phyloP scores from a whole-genome alignment of 768 basidiomycete genomes.

The Sutorius australiensis region DNA sequence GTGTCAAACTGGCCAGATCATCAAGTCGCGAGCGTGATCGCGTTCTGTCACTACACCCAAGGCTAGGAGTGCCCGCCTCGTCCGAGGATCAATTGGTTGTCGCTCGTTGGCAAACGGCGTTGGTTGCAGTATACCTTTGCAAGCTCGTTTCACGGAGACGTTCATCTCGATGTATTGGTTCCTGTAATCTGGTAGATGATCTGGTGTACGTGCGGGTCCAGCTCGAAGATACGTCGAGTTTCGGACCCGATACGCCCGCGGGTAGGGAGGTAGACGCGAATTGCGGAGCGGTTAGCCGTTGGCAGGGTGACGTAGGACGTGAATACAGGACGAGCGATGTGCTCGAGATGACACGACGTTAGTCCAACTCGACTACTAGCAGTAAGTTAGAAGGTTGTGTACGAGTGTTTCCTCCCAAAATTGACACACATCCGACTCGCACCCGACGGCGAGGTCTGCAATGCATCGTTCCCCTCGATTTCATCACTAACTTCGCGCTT shows the following conservation, averaged over 20 bases:
- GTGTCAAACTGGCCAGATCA: neutral
- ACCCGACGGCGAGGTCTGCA: neutral
- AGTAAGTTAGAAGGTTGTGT: conserved; percentile 1
- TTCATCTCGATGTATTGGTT: neutral
- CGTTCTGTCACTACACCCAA: neutral
- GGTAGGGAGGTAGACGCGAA: neutral
- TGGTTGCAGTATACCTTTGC: neutral
- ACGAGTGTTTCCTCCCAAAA: conserved; percentile 1
- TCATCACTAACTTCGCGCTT: neutral
- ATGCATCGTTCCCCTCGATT: conserved; percentile 4
- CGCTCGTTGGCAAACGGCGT: neutral
- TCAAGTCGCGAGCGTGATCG: neutral
- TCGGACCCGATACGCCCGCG: neutral
- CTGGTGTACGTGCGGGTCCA: neutral
- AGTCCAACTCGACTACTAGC: neutral
- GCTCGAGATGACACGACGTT: neutral
- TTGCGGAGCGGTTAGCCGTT: too few relatives aligned
- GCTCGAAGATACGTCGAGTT: neutral
- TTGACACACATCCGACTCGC: conserved; percentile 1
- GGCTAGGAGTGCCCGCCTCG: neutral
- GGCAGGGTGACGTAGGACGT: too few relatives aligned
- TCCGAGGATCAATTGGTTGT: neutral
- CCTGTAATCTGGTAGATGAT: neutral
- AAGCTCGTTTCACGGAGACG: neutral
- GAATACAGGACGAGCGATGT: too few relatives aligned